phyloP scores from a whole-genome alignment of 106 monocot genomes.

The Platanthera guangdongensis region DNA sequence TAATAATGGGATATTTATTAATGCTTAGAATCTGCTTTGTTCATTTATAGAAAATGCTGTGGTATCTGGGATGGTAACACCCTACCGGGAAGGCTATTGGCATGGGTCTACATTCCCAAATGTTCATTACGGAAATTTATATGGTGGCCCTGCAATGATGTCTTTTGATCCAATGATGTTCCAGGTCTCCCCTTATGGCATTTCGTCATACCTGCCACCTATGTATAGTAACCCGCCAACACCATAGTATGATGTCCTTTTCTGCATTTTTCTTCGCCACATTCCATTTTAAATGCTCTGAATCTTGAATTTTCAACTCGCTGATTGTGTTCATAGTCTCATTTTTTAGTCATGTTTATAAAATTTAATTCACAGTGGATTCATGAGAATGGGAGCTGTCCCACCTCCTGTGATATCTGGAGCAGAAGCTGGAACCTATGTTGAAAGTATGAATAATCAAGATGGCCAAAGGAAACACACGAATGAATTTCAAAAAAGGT shows the following conservation, averaged over 20 bases:
- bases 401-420: neutral
- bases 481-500: neutral
- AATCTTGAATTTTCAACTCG: neutral
- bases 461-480: neutral
- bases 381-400: slow-evolving; percentile 5
- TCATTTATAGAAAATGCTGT: slow-evolving; percentile 8
- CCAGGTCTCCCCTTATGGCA: neutral
- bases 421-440: neutral
- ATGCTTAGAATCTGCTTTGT: neutral
- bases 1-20: neutral
- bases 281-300: neutral
- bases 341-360: neutral
- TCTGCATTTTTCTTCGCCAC: neutral
- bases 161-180: slow-evolving; percentile 4
- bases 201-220: slow-evolving; percentile 4
- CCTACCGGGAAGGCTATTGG: slow-evolving; percentile 1
- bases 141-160: slow-evolving; percentile 2
- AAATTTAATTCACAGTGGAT: slow-evolving; percentile 6
- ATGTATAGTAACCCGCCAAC: neutral
- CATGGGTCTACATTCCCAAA: slow-evolving; percentile 2
- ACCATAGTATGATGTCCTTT: neutral
- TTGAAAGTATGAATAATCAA: neutral
- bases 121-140: slow-evolving; percentile 4
- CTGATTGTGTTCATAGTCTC: neutral
- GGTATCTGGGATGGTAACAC: neutral